Conservation (phyloP, 2,329 filamentous ascomycete genomes). For the Fusarium sp. region DNA sequence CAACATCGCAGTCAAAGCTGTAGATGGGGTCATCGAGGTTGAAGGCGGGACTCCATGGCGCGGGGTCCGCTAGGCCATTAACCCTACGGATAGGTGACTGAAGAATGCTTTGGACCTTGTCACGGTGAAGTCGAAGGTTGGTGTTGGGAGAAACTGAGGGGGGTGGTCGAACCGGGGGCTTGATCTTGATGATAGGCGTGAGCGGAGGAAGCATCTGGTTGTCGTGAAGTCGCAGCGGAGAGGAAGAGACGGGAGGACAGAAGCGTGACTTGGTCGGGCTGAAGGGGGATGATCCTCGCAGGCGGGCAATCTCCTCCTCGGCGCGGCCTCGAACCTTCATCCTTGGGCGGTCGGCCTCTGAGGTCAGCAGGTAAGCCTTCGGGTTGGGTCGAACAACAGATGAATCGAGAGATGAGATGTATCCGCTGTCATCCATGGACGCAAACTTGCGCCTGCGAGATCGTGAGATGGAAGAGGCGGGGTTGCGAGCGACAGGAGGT, state of each 20-base stretch:
- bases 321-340: conserved; percentile 86
- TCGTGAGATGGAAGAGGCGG: conserved; percentile 72
- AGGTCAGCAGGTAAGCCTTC: conserved; percentile 74
- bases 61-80: conserved; percentile 57
- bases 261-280: conserved; percentile 81
- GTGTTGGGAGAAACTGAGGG: conserved; percentile 94
- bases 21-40: conserved; percentile 70
- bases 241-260: conserved; percentile 71
- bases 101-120: conserved; percentile 83
- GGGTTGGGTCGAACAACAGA: conserved; percentile 82
- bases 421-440: conserved; percentile 91
- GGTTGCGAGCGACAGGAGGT: conserved; percentile 73
- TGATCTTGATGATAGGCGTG: conserved; percentile 87
- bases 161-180: conserved; percentile 64
- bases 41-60: conserved; percentile 77
- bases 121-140: conserved; percentile 88
- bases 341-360: conserved; percentile 82
- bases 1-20: conserved; percentile 61
- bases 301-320: conserved; percentile 93
- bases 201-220: conserved; percentile 78
- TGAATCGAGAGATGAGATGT: conserved; percentile 95
- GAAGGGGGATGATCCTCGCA: conserved; percentile 92
- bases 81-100: conserved; percentile 76
- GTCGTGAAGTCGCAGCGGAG: conserved; percentile 71
- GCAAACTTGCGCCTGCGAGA: conserved; percentile 82